Conservation (phyloP, 2,329 filamentous ascomycete species). For the Didymella exigua region DNA sequence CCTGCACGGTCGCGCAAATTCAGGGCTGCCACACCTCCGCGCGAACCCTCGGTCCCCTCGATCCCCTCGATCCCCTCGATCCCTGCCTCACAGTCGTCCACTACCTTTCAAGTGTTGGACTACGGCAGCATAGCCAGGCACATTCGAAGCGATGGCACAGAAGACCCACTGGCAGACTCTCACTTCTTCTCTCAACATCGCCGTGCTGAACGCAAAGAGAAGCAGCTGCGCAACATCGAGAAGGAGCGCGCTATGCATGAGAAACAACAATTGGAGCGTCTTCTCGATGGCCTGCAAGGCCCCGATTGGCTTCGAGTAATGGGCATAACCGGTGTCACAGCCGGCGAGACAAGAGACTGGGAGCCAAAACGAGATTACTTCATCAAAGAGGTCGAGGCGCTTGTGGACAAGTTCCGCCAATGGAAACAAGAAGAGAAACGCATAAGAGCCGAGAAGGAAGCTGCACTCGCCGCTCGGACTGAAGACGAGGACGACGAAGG, state of each 20-base stretch:
- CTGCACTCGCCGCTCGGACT: slow-evolving; percentile 58
- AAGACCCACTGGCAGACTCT: slow-evolving; percentile 63
- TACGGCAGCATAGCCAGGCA: slow-evolving; percentile 48
- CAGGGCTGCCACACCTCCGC: slow-evolving; percentile 25
- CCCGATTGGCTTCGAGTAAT: slow-evolving; percentile 93
- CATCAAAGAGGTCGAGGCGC: slow-evolving; percentile 77
- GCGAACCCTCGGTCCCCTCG: slow-evolving; percentile 19
- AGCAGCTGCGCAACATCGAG: slow-evolving; percentile 71
- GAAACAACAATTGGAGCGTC: slow-evolving; percentile 67
- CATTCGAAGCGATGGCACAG: slow-evolving; percentile 39
- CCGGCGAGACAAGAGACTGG: slow-evolving; percentile 83
- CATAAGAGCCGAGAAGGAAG: slow-evolving; percentile 76
- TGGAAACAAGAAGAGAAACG: slow-evolving; percentile 93
- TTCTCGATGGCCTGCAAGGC: slow-evolving; percentile 82
- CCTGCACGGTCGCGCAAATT: slow-evolving; percentile 36
- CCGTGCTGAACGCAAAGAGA: slow-evolving; percentile 68
- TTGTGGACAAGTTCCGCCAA: slow-evolving; percentile 83
- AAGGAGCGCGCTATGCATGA: slow-evolving; percentile 70
- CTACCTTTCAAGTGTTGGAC: slow-evolving; percentile 49
- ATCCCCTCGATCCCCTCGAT: slow-evolving; percentile 21
- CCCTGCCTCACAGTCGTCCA: slow-evolving; percentile 35
- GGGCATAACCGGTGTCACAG: slow-evolving; percentile 84
- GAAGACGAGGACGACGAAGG: slow-evolving; percentile 51
- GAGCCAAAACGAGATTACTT: slow-evolving; percentile 86
- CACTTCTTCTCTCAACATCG: slow-evolving; percentile 64